Evolutionary conservation across 345 rosid species (phyloP).

Genomic region (Camelina laxa): DNA sequence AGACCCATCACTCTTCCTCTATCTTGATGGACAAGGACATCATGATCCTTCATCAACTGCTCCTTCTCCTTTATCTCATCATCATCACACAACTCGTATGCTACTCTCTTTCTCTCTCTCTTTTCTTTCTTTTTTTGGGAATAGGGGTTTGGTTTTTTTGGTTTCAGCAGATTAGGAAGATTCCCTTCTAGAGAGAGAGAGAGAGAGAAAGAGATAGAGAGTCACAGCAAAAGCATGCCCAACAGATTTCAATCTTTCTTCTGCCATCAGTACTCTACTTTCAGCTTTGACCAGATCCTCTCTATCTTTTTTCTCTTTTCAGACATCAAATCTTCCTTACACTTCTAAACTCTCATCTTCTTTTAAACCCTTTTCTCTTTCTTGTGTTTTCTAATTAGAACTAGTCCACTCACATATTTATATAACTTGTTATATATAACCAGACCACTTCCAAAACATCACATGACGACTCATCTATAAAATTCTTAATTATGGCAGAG

Average conservation of each 20-base stretch:
- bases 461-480: conserved; percentile 18
- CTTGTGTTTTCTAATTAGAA: conserved; percentile 35
- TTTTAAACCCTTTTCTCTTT: conserved; percentile 41
- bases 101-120: conserved; percentile 24
- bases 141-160: conserved; percentile 28
- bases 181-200: conserved; percentile 41
- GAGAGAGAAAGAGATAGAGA: conserved; percentile 34
- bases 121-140: conserved; percentile 30
- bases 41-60: conserved; percentile 48
- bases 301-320: conserved; percentile 38
- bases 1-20: conserved; percentile 93
- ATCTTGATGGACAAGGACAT: conserved; percentile 88
- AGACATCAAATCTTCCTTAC: conserved; percentile 45
- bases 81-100: conserved; percentile 76
- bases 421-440: conserved; percentile 28
- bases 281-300: conserved; percentile 76
- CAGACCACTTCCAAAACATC: conserved; percentile 38
- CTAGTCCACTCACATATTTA: conserved; percentile 33
- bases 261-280: conserved; percentile 54
- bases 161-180: conserved; percentile 37
- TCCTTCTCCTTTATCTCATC: conserved; percentile 52
- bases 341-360: conserved; percentile 28
- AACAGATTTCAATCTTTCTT: conserved; percentile 51
- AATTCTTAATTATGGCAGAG: conserved; percentile 53
- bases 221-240: conserved; percentile 70